These are phyloP conservation scores for Geranium rotundifolium DNA, from an alignment of 345 rosid genomes.

Conservation along the genomic window DNA sequence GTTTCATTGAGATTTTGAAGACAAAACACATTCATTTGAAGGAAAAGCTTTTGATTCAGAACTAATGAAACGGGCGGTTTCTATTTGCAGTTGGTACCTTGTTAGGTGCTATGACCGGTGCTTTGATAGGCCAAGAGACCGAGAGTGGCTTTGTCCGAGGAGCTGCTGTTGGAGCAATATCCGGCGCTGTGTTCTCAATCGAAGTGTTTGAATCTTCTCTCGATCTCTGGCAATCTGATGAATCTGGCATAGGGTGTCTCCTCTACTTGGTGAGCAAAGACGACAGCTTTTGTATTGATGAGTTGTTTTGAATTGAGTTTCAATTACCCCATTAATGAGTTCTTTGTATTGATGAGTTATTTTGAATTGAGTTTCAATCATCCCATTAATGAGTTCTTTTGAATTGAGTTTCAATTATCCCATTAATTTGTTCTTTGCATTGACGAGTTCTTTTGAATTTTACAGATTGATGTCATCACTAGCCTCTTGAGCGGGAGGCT, in stretches of 20 bases:
- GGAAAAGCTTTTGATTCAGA: background rate
- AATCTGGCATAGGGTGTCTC: constrained; percentile 77
- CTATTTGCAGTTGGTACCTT: constrained; percentile 72
- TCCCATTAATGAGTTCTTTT: background rate
- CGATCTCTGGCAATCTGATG: constrained; percentile 90
- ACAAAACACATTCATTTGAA: background rate
- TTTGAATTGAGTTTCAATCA: too few relatives aligned
- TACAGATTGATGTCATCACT: constrained; percentile 90
- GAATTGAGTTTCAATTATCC: constrained; percentile 1
- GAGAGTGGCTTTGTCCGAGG: constrained; percentile 98
- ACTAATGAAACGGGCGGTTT: constrained; percentile 6
- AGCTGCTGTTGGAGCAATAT: constrained; percentile 95
- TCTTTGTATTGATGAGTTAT: background rate
- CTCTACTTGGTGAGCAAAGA: constrained; percentile 71
- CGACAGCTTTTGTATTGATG: background rate
- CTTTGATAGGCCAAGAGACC: constrained; percentile 97
- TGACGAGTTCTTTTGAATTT: constrained; percentile 10
- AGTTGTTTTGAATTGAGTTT: background rate
- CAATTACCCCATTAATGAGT: constrained; percentile 8
- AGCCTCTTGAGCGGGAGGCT: constrained; percentile 98
- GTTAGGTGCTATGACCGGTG: constrained; percentile 97
- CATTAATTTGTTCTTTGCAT: constrained; percentile 8
- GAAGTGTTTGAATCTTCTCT: constrained; percentile 98
- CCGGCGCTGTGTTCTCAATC: constrained; percentile 98
- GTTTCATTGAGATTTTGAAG: constrained; percentile 4